Percentiles rank a stretch among this genome's conserved stretches.
These are phyloP conservation scores for Penicillium manginii DNA, from an alignment of 495 filamentous ascomycete species.

Conservation along the genomic window DNA sequence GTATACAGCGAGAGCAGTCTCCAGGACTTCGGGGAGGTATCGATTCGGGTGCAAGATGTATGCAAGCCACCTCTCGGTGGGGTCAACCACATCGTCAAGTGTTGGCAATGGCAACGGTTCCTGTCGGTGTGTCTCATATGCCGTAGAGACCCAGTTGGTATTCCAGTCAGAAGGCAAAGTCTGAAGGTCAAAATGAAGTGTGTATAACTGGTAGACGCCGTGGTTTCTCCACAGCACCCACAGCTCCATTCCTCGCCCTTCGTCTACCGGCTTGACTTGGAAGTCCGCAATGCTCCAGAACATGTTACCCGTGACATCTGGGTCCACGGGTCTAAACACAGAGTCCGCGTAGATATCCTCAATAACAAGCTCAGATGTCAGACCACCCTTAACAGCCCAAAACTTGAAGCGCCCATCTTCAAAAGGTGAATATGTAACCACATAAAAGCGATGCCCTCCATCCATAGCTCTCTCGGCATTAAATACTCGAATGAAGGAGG, in stretches of 20 bases:
- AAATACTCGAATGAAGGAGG: constrained; percentile 72
- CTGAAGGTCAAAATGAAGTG: constrained; percentile 59
- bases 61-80: constrained; percentile 50
- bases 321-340: constrained; percentile 67
- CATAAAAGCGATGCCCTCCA: constrained; percentile 66
- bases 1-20: constrained; percentile 78
- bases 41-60: constrained; percentile 82
- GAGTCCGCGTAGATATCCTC: constrained; percentile 68
- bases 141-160: constrained; percentile 73
- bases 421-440: constrained; percentile 85
- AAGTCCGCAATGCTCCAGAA: constrained; percentile 91
- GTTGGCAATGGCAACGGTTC: constrained; percentile 54
- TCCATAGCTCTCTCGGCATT: constrained; percentile 55
- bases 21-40: constrained; percentile 75
- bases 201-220: constrained; percentile 73
- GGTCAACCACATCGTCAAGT: constrained; percentile 63
- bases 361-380: constrained; percentile 64
- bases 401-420: constrained; percentile 93
- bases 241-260: constrained; percentile 61
- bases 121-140: constrained; percentile 62
- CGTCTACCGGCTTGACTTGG: constrained; percentile 58
- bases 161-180: constrained; percentile 61
- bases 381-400: constrained; percentile 74
- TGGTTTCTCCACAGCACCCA: constrained; percentile 93
- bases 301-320: constrained; percentile 70